Evolutionary conservation across 164 flowering plant species (phyloP), one percentile per base, ranked within the genome.

Genomic region (Vitis rupestris): DNA sequence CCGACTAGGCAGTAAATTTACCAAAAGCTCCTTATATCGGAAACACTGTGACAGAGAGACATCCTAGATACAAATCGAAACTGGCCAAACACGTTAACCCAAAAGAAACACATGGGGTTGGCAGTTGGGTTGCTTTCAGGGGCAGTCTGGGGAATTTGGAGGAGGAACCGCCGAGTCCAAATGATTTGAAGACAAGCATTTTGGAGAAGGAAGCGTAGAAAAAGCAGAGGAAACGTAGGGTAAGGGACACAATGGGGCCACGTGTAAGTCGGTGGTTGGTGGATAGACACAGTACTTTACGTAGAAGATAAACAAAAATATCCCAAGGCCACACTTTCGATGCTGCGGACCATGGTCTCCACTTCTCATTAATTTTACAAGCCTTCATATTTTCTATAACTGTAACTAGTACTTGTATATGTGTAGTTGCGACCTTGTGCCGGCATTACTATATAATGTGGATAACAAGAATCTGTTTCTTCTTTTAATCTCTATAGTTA

Each of bases 111-210:
- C 44, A 4, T 37, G 44, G 44, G 44, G 44, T 37, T 37, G 44
- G 44, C 44, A 37, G 8, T 29, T 0, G 37, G 13, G 17, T 64
- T 57, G 17, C 54, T n/a, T 52, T 52, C 65, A 58, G 27, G 70
- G 77, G 59, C 27, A 48, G 30, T 48, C 14, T 5, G 59, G 78
- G 67, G 37, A 75, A 54, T 69, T 72, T 30, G 0, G 2, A 15
- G 2, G 0, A 10, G n/a, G 9, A n/a, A 1, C 67, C n/a, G 50
- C 19, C 19, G 68, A 48, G 56, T 14, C 19, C 61, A 62, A 82
- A 80, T 80, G 81, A 80, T 82, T 67, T 78, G 16, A 14, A 72
- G 87, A 84, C 85, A 81, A 74, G 83, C 77, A 74, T 76, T 78
- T 65, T 14, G 71, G 72, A 50, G 78, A 78, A 84, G 83, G 72